Evolutionary conservation across 306 rosid species (phyloP), one percentile per base, ranked within the genome.

Genomic region (Macrotyloma uniflorum): DNA sequence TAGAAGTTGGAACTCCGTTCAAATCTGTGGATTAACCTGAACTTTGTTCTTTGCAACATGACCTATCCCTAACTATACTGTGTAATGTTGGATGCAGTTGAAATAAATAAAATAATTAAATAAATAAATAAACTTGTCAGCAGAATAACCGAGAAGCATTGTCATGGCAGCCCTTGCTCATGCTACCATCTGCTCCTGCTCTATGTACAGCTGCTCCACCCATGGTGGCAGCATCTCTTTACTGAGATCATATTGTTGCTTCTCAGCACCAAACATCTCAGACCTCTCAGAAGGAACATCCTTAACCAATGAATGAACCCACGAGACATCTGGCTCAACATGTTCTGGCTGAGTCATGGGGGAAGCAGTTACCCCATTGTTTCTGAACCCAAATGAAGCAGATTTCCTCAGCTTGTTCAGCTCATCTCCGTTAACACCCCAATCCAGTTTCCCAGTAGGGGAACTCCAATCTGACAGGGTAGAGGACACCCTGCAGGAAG

Each of bases 171-270:
- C 51, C 18, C 19, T 46, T 22, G 10, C 72, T 89, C 86, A 95
- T 30, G 99, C 99, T 70, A 90, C 93, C 87, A 87, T 80, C 86
- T 95, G 98, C 93, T 95, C 96, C 81, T 91, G 98, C 78, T 95
- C 98, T 83, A 82, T 85, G 72, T 93, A 95, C 93, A 93, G 59
- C 88, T 88, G 99, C 88, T 93, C 98, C 85, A 82, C 85, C 99
- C 99, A 95, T 33, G 96, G 86, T 33, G 99, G 83, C 64, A 92
- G 86, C 85, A 79, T 83, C 80, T 92, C 98, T 65, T 82, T 86
- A n/a, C 79, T 87, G 79, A 79, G 90, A 81, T 82, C 89, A 80
- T 78, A 86, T 15, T 78, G 86, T 12, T 38, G 45, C 67, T 76
- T 81, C 82, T 87, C 91, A 3, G 83, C 58, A n/a, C 83, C 84